phyloP scores from a whole-genome alignment of 2,329 filamentous ascomycete genomes.

The Talaromyces sp. region DNA sequence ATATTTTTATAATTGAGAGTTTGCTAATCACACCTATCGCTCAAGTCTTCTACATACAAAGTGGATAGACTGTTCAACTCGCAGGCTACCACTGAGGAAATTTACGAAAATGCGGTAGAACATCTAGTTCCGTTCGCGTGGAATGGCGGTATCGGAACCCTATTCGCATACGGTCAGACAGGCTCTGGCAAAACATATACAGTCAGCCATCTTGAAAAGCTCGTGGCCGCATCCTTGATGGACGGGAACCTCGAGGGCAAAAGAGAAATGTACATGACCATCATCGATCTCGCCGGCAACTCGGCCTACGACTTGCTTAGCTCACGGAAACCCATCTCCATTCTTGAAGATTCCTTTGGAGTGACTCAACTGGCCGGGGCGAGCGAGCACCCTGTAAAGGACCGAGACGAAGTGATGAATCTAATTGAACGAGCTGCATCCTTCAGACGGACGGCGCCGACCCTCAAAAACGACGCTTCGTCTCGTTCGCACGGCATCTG shows the following conservation, averaged over 20 bases:
- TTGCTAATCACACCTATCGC: not conserved
- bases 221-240: slow-evolving; percentile 57
- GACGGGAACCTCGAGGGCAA: slow-evolving; percentile 8
- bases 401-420: slow-evolving; percentile 71
- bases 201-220: slow-evolving; percentile 74
- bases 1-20: not conserved
- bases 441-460: slow-evolving; percentile 84
- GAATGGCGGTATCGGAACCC: slow-evolving; percentile 59
- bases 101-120: slow-evolving; percentile 39
- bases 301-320: slow-evolving; percentile 80
- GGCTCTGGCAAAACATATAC: slow-evolving; percentile 95
- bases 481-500: slow-evolving; percentile 85
- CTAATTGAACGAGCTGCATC: slow-evolving; percentile 76
- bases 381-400: slow-evolving; percentile 81
- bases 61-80: slow-evolving; percentile 35
- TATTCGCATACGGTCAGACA: slow-evolving; percentile 95
- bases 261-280: slow-evolving; percentile 76
- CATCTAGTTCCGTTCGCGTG: slow-evolving; percentile 43
- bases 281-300: slow-evolving; percentile 93
- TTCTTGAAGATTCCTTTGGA: slow-evolving; percentile 61
- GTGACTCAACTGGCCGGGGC: slow-evolving; percentile 84
- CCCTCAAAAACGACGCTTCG: slow-evolving; percentile 94
- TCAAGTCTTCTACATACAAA: slow-evolving; percentile 1
- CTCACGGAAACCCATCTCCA: slow-evolving; percentile 25
- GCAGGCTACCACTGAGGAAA: slow-evolving; percentile 30